Base-by-base conservation (phyloP, 2,329 filamentous ascomycete genomes). In the Fusarium veterinarium region DNA sequence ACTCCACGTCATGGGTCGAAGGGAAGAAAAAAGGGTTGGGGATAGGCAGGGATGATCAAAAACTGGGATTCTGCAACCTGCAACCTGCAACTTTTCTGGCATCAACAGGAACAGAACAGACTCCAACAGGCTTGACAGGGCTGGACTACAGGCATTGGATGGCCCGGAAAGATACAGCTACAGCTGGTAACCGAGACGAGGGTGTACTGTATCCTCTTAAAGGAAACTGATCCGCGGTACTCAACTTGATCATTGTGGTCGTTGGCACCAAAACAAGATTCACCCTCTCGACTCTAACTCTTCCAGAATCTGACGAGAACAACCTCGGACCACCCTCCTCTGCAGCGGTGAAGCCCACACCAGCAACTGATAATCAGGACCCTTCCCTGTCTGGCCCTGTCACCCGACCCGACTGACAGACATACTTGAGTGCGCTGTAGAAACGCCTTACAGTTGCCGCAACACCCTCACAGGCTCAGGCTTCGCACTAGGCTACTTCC, bases 1-100 rank as follows among this genome's bases (percentile, higher is more conserved):
- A 72, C 73, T 52, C 75, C 75, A 77, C 75, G 75, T 77, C 75
- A 77, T 77, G 75, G 65, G 60, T 57, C 65, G 44, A 68, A 51
- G 38, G 44, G 66, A 56, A 38, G 35, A 35, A 35, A 72, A 65
- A 69, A 67, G 58, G 53, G 55, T 73, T 71, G 71, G 64, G 45
- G 55, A 67, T 69, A 68, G 70, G 58, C 61, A 60, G 33, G 51
- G 61, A 44, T 66, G 45, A 57, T 58, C 19, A 30, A 46, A 41
- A 52, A 42, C 64, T 66, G 42, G 60, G 60, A 64, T 67, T 64
- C 53, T 55, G 64, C 48, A 53, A 33, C 37, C 45, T 65, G 42
- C 51, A 55, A 64, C 37, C 49, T 73, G 63, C 65, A 71, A 60
- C 53, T 60, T 58, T 60, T 63, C 45, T 60, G 62, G 64, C 55